These are phyloP conservation scores for Rhizopogon sp. DNA, from an alignment of 768 basidiomycete genomes.

Conservation along the genomic window DNA sequence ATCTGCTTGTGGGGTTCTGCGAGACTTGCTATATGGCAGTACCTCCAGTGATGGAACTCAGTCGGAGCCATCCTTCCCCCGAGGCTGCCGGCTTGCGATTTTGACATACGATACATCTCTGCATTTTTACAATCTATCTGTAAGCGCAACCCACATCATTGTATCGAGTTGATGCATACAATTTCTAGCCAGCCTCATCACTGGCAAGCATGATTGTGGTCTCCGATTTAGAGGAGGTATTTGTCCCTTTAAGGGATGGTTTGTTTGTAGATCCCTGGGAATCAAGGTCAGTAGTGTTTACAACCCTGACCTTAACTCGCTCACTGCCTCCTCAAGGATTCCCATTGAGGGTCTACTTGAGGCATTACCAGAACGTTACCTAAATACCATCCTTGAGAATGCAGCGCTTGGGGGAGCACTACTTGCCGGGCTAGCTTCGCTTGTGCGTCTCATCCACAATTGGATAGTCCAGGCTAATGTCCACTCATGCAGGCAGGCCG, in stretches of 20 bases:
- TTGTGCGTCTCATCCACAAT: conserved; percentile 44
- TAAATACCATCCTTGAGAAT: conserved; percentile 39
- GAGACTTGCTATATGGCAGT: conserved; percentile 60
- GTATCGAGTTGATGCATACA: conserved; percentile 14
- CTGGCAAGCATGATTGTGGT: conserved; percentile 72
- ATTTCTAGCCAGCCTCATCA: conserved; percentile 33
- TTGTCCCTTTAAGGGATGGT: conserved; percentile 67
- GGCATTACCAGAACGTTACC: conserved; percentile 58
- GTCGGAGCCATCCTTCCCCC: conserved; percentile 48
- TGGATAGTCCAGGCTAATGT: not conserved
- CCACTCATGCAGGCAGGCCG: conserved; percentile 42
- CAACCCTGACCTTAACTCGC: not conserved
- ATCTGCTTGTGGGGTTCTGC: conserved; percentile 59
- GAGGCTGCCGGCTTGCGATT: conserved; percentile 60
- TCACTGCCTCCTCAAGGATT: conserved; percentile 32
- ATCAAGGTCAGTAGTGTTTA: conserved; percentile 49
- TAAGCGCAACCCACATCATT: conserved; percentile 33
- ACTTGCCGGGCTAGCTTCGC: conserved; percentile 60
- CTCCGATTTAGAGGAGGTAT: conserved; percentile 89
- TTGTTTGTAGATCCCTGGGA: conserved; percentile 74
- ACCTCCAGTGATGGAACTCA: conserved; percentile 34
- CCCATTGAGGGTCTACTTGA: conserved; percentile 65
- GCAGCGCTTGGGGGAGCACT: conserved; percentile 79
- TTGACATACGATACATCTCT: conserved; percentile 76
- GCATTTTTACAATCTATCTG: conserved; percentile 88